phyloP scores from a whole-genome alignment of 305 asterid genomes.

The Fraxinus nigra region DNA sequence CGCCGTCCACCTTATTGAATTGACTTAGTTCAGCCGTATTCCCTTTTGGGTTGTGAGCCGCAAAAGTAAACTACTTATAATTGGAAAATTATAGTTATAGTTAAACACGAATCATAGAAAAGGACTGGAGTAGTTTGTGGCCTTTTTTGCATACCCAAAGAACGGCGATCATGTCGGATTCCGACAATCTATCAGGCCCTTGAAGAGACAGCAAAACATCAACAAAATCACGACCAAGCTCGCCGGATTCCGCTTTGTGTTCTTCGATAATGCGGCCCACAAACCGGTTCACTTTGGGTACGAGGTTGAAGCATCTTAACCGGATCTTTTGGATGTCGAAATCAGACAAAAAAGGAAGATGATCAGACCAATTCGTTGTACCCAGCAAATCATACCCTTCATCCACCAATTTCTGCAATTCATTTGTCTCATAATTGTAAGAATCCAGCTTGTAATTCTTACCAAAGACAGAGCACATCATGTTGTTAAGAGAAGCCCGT shows the following conservation, averaged over 20 bases:
- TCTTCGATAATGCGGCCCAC: slow-evolving; percentile 51
- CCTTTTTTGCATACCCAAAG: slow-evolving; percentile 57
- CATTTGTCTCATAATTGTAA: slow-evolving; percentile 34
- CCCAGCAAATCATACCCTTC: slow-evolving; percentile 67
- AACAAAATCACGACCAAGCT: slow-evolving; percentile 40
- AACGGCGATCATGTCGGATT: slow-evolving; percentile 77
- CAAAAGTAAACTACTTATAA: neutral
- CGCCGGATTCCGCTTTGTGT: slow-evolving; percentile 25
- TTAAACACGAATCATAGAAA: slow-evolving; percentile 23
- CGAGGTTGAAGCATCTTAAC: slow-evolving; percentile 53
- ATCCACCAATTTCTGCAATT: slow-evolving; percentile 53
- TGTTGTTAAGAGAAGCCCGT: slow-evolving; percentile 63
- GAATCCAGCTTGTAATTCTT: slow-evolving; percentile 31
- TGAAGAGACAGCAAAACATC: slow-evolving; percentile 61
- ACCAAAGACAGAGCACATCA: slow-evolving; percentile 81
- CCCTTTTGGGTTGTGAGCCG: neutral
- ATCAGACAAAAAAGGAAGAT: slow-evolving; percentile 54
- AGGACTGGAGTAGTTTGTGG: slow-evolving; percentile 20
- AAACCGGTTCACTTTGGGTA: slow-evolving; percentile 62
- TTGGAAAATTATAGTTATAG: neutral
- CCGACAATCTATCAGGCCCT: slow-evolving; percentile 51
- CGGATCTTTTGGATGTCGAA: slow-evolving; percentile 64
- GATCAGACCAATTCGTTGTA: slow-evolving; percentile 69
- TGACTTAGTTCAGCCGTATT: neutral
- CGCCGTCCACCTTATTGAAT: neutral